Evolutionary conservation across 2,329 filamentous ascomycete genomes (phyloP), one percentile per base, ranked within the genome.

Genomic region (Pseudogymnoascus sp.): DNA sequence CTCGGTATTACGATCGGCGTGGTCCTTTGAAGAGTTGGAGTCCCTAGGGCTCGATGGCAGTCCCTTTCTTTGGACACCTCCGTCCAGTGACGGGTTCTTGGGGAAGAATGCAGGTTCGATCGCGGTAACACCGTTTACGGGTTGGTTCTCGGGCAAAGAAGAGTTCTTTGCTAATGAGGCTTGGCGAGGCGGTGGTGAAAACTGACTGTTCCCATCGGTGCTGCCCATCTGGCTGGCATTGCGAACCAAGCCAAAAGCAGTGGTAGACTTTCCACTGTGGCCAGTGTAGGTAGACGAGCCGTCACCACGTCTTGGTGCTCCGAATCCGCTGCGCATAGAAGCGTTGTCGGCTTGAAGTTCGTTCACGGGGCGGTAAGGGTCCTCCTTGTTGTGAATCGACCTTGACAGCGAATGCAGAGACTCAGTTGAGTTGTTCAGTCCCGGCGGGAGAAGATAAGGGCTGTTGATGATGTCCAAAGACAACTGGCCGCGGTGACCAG

Each of bases 391-490:
- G 63, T 86, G 82, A 53, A 93, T 82, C 2, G 88, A 89, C 62
- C 89, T 87, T 26, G 92, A 90, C 67, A 98, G 80, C 2, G 92
- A 96, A 74, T 93, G 87, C 66, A 98, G 81, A 4, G 93, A 97
- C 68, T 96, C 92, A 50, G 86, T 85, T 0, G 93, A 97, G 71
- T 84, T 82, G 43, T 95, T 86, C 19, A 93, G 72, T 62, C 85
- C 87, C 1, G 90, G 90, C 4, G 95, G 93, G n/a, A 98, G 82
- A n/a, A 99, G 83, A 74, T 98, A 99, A 1, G 95, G 95, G 70
- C 88, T 95, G 71, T 89, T 86, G 82, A 93, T 84, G 69, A 93
- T 67, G 65, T 77, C 75, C 68, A 77, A 85, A 35, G 87, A 89
- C 60, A 89, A 75, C 69, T 88, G 85, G 38, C 78, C 72, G 63